Conservation (phyloP, 148 eudicot species). For the Heliosperma pusillum region DNA sequence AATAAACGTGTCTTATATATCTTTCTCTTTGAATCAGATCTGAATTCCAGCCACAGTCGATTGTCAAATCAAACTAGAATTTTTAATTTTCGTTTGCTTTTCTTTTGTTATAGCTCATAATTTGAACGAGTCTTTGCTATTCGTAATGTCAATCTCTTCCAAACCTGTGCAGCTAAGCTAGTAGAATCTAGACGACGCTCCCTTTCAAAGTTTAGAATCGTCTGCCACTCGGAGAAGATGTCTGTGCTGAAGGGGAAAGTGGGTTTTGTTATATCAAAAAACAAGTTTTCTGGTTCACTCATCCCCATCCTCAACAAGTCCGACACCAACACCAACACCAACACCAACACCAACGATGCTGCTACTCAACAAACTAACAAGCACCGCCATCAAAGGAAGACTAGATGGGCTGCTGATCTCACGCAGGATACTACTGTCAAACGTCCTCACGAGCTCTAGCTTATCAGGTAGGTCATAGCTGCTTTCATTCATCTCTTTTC, state of each 20-base stretch:
- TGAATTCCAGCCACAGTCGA: too few species aligned
- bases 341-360: too few species aligned
- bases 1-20: too few species aligned
- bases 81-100: too few species aligned
- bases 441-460: conserved; percentile 77
- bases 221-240: conserved; percentile 25
- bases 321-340: too few species aligned
- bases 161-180: neutral
- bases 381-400: conserved; percentile 28
- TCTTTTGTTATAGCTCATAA: too few species aligned
- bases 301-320: conserved; percentile 67
- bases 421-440: conserved; percentile 68
- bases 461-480: too few species aligned
- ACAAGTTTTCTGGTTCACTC: conserved; percentile 89
- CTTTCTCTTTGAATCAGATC: too few species aligned
- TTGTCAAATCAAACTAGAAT: too few species aligned
- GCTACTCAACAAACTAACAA: conserved; percentile 50
- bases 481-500: conserved; percentile 20
- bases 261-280: conserved; percentile 94
- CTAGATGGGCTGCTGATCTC: conserved; percentile 52
- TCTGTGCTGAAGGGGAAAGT: conserved; percentile 71
- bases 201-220: too few species aligned
- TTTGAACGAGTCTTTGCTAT: too few species aligned
- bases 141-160: neutral
- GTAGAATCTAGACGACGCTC: neutral